Percentiles rank a stretch among this genome's conserved stretches.
phyloP scores from a whole-genome alignment of 768 basidiomycete genomes.

The Austroboletus eburneus region DNA sequence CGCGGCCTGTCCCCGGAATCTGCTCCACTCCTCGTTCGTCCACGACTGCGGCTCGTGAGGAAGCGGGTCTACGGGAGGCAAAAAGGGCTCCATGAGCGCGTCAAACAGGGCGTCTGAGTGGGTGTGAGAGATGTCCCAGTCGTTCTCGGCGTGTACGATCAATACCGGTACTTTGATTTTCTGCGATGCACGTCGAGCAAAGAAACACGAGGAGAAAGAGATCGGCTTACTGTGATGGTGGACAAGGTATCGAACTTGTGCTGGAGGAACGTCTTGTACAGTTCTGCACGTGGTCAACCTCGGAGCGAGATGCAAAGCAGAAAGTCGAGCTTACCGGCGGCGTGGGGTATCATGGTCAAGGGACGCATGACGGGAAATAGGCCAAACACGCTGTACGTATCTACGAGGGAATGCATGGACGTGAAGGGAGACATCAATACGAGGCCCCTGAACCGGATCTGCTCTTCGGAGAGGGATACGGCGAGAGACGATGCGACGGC shows the following conservation, averaged over 20 bases:
- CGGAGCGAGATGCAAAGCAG: neutral
- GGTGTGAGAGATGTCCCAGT: slow-evolving; percentile 65
- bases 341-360: slow-evolving; percentile 56
- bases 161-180: slow-evolving; percentile 64
- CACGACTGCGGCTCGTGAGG: slow-evolving; percentile 26
- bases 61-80: slow-evolving; percentile 48
- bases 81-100: slow-evolving; percentile 56
- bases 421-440: slow-evolving; percentile 60
- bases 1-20: slow-evolving; percentile 36
- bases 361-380: slow-evolving; percentile 71
- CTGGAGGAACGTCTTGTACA: slow-evolving; percentile 49
- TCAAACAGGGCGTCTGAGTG: slow-evolving; percentile 71
- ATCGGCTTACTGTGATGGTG: slow-evolving; percentile 49
- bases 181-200: slow-evolving; percentile 32
- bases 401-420: slow-evolving; percentile 53
- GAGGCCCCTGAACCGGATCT: slow-evolving; percentile 40
- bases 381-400: slow-evolving; percentile 64
- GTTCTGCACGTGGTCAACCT: slow-evolving; percentile 33
- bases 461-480: slow-evolving; percentile 44
- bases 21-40: slow-evolving; percentile 43
- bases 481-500: slow-evolving; percentile 59
- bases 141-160: slow-evolving; percentile 71
- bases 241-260: slow-evolving; percentile 63
- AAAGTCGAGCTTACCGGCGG: slow-evolving; percentile 58
- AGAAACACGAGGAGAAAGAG: neutral